Evolutionary conservation across 768 basidiomycete species (phyloP), one percentile per base, ranked within the genome.

Genomic region (Zangia roseola): DNA sequence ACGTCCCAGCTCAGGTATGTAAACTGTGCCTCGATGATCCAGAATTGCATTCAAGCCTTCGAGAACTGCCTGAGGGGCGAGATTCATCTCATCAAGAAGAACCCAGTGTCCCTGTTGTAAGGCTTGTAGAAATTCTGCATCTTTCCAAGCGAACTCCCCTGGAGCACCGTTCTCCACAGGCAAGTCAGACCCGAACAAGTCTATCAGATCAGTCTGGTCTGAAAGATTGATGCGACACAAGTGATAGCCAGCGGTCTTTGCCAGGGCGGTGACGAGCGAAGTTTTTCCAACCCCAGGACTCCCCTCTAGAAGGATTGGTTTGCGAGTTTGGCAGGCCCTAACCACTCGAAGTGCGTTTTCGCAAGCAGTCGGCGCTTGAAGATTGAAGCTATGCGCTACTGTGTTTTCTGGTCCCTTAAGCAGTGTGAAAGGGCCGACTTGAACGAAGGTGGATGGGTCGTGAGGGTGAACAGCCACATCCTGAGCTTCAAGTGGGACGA

Each of bases 261-360:
- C 93, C 10, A 99, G 74, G 9, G 97, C 95, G 16, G 85, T 78
- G 42, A 98, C 74, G 4, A 99, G 78, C 63, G 91, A 97, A 2
- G 97, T 98, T 71, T 99, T 99, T 3, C 97, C 97, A 13, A 98
- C 97, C 0, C 97, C 97, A 10, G 97, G 97, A 68, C 94, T 97
- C 1, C 97, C 97, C 64, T 99, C 97, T 9, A 99, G 77, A 12
- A 99, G 77, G 50, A 99, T 91, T 0, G 97, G 93, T 65, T 97
- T 98, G 3, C 71, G 60, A 4, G 97, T 74, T 66, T 98, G 97
- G 52, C 87, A 90, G 4, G 94, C 97, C 47, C 97, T 80, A 26
- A 91, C 72, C 12, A 98, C 82, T 19, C 95, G 86, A 77, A 89
- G 80, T 17, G 88, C 86, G 65, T 99, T 99, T 51, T 85, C 79